Evolutionary conservation across 257 asterid genomes (phyloP).

Genomic region (Cynanchum wilfordii): DNA sequence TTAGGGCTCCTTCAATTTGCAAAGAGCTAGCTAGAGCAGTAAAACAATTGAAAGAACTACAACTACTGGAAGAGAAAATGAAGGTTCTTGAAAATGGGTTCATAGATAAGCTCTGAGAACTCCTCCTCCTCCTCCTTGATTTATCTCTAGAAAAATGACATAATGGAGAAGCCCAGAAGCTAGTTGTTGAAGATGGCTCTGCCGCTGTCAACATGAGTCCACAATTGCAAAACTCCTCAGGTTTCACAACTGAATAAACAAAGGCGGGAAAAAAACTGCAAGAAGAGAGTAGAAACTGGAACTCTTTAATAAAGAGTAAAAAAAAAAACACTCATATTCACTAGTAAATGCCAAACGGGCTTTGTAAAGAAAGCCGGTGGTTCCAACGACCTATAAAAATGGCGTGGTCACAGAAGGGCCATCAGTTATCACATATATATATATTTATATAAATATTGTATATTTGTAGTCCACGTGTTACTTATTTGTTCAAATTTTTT

Average conservation of each 20-base stretch:
- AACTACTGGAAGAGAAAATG: not conserved
- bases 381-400: not conserved
- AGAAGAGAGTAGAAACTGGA: not conserved
- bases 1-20: not conserved
- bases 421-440: slow-evolving; percentile 11
- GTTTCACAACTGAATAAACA: not conserved
- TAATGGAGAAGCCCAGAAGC: slow-evolving; percentile 13
- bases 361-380: not conserved
- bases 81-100: slow-evolving; percentile 14
- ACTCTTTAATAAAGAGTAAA: too few species aligned
- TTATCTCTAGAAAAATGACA: slow-evolving; percentile 1
- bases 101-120: not conserved
- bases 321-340: not conserved
- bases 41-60: not conserved
- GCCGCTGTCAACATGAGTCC: slow-evolving; percentile 9
- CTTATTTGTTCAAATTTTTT: not conserved
- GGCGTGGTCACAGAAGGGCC: slow-evolving; percentile 7
- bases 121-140: not conserved
- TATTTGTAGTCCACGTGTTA: not conserved
- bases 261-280: slow-evolving; percentile 6
- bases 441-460: not conserved
- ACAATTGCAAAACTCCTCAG: not conserved
- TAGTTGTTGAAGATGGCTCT: slow-evolving; percentile 10
- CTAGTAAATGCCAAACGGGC: not conserved
- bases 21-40: not conserved